Conservation (phyloP, 345 rosid species). For the Linum trigynum region DNA sequence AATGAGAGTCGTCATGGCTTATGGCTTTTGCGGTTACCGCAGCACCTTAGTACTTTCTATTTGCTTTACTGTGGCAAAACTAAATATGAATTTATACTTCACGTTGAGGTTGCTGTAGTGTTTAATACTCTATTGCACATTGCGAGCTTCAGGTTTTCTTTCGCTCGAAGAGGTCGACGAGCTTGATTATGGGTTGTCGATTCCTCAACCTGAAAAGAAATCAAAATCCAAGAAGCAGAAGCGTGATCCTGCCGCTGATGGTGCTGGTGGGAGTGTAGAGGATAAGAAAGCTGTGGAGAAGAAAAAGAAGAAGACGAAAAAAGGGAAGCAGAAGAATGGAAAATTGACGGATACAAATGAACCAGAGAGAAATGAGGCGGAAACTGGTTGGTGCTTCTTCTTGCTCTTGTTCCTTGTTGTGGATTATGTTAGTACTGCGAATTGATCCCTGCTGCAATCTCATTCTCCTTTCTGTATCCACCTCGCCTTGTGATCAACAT, state of each 20-base stretch:
- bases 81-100: neutral
- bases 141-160: conserved; percentile 48
- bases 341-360: conserved; percentile 25
- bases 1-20: no score
- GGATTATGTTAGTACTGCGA: no score
- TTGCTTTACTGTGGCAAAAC: no score
- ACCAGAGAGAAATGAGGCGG: conserved; percentile 22
- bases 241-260: conserved; percentile 1
- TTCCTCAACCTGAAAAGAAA: conserved; percentile 27
- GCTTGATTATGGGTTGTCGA: conserved; percentile 42
- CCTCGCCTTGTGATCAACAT: no score
- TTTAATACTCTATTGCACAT: neutral
- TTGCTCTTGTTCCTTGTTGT: no score
- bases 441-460: no score
- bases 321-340: conserved; percentile 33
- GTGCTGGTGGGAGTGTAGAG: conserved; percentile 11
- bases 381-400: conserved; percentile 39
- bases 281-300: conserved; percentile 17
- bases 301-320: conserved; percentile 29
- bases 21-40: no score
- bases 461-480: no score
- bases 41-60: no score
- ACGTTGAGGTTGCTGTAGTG: neutral
- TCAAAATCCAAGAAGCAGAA: conserved; percentile 30
- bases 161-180: conserved; percentile 90